Percentiles rank a stretch among this genome's conserved stretches.
These are phyloP conservation scores for Albatrellus ellisii DNA, from an alignment of 768 basidiomycete genomes.

Conservation along the genomic window DNA sequence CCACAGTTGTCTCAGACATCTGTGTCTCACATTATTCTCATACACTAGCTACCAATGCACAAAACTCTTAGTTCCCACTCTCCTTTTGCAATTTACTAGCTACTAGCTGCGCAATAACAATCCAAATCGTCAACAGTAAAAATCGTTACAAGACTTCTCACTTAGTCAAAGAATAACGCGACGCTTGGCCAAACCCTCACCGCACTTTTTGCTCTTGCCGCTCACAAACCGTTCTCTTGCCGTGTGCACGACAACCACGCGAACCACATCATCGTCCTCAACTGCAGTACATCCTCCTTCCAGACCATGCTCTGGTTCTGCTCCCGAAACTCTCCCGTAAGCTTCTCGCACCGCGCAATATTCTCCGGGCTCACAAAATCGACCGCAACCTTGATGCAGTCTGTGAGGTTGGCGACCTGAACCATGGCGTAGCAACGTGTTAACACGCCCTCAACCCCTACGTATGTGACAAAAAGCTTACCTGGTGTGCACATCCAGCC, in stretches of 20 bases:
- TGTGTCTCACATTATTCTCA: too few relatives aligned
- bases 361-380: conserved; percentile 96
- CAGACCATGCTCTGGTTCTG: conserved; percentile 82
- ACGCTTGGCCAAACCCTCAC: too few relatives aligned
- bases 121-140: too few relatives aligned
- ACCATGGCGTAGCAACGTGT: conserved; percentile 1
- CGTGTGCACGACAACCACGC: conserved; percentile 66
- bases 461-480: conserved; percentile 19
- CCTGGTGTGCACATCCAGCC: conserved; percentile 88
- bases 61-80: too few relatives aligned
- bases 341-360: conserved; percentile 68
- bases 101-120: too few relatives aligned
- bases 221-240: conserved; percentile 25
- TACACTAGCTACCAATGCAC: too few relatives aligned
- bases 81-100: too few relatives aligned
- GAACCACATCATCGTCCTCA: conserved; percentile 90
- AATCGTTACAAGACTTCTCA: too few relatives aligned
- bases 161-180: too few relatives aligned
- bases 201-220: not conserved
- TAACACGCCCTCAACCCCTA: not conserved
- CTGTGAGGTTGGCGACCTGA: conserved; percentile 85
- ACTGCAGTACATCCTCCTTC: conserved; percentile 90
- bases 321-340: conserved; percentile 81
- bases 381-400: conserved; percentile 90
- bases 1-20: too few relatives aligned